Evolutionary conservation across 169 alveolate genomes (phyloP), one percentile per base, ranked within the genome.

Genomic region (Neospora caninum): DNA sequence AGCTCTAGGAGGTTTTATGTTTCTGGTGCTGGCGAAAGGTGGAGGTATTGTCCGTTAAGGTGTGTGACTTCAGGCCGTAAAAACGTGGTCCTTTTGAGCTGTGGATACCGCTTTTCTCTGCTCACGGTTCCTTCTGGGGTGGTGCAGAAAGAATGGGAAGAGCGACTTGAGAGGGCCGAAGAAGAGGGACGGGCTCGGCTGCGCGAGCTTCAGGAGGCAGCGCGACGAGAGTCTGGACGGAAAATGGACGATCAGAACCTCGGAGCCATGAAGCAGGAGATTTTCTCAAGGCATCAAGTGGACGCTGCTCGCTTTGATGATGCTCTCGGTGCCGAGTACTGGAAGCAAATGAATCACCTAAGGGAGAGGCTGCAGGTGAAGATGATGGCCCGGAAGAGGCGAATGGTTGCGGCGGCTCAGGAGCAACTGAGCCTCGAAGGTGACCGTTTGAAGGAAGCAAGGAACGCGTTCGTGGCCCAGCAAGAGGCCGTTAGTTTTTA

Each of bases 111-210:
- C 58, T 13, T 49, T 13, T 49, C 58, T 49, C 13, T 4, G 22
- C 4, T 49, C 13, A 7, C 13, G 22, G 4, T 49, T 49, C 58
- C 16, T 64, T 53, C 18, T 53, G 7, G 64, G 18, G 27, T 53
- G 7, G 18, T 53, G 39, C 89, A 82, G 89, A 20, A 25, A 43
- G 89, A 82, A 29, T 82, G 89, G 89, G 89, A 82, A 42, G 89
- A 39, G 29, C 2, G 41, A 31, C 67, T 82, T 16, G 89, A 82
- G 67, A 39, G 67, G 64, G 67, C 58, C 29, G 39, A 82, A 43
- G 64, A 41, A 31, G 89, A 82, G 64, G 89, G 89, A 4, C 89
- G 89, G 34, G 89, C 53, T 22, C 53, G 67, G 38, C 53, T 82
- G 41, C 38, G 41, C 38, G 67, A 7, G 64, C n/a, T 38, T 1